Conservation (phyloP, 2,329 filamentous ascomycete genomes). For the Xylogone sp. region DNA sequence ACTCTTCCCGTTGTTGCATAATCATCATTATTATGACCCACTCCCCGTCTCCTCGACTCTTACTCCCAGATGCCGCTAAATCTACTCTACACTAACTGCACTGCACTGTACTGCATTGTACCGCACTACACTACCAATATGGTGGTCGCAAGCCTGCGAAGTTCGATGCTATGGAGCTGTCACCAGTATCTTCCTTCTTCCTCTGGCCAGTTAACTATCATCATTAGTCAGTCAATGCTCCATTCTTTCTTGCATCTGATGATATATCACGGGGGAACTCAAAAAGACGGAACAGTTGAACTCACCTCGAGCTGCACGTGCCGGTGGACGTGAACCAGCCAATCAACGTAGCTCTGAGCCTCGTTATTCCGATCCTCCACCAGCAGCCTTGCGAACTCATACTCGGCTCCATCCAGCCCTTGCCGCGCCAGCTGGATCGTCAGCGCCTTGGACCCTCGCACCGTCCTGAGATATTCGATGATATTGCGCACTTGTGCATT, state of each 20-base stretch:
- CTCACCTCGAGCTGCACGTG: conserved; percentile 84
- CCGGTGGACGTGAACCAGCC: conserved; percentile 93
- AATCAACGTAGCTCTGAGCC: conserved; percentile 96
- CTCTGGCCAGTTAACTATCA: conserved; percentile 63
- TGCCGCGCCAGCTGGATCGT: conserved; percentile 89
- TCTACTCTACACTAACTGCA: too few relatives aligned
- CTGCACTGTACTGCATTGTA: too few relatives aligned
- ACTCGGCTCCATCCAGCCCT: conserved; percentile 91
- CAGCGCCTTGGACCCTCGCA: conserved; percentile 81
- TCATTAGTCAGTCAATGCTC: conserved; percentile 1
- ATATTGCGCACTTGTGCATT: conserved; percentile 95
- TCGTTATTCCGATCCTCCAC: conserved; percentile 97
- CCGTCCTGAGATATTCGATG: conserved; percentile 75
- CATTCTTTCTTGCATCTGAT: too few relatives aligned
- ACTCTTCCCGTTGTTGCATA: too few relatives aligned
- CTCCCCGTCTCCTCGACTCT: too few relatives aligned
- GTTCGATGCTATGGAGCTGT: conserved; percentile 46
- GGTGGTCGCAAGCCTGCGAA: conserved; percentile 57
- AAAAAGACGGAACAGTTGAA: conserved; percentile 8
- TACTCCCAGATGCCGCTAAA: not conserved
- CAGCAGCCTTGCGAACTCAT: conserved; percentile 87
- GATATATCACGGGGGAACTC: too few relatives aligned
- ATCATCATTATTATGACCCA: too few relatives aligned
- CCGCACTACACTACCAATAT: conserved; percentile 62
- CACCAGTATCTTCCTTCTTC: conserved; percentile 60